Percentiles rank a stretch among this genome's conserved stretches.
These are phyloP conservation scores for Selaginella moellendorffii DNA, from an alignment of 75 land plant species.

Conservation along the genomic window DNA sequence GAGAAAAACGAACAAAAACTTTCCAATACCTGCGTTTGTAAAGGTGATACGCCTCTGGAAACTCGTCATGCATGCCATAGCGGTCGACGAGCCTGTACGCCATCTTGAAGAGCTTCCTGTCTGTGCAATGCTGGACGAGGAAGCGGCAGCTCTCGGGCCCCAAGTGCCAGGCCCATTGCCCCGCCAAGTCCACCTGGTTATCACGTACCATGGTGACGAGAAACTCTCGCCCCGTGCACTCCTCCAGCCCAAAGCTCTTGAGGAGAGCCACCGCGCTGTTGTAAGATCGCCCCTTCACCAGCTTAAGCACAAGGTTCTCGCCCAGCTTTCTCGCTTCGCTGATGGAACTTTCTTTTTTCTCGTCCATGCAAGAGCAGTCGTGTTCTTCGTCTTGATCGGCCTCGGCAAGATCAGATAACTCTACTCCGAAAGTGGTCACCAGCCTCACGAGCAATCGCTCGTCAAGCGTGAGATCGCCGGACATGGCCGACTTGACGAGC, in stretches of 20 bases:
- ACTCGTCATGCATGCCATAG: slow-evolving; percentile 44
- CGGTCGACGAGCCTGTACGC: slow-evolving; percentile 49
- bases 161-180: slow-evolving; percentile 47
- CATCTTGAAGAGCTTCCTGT: slow-evolving; percentile 35
- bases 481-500: slow-evolving; percentile 32
- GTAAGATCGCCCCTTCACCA: slow-evolving; percentile 40
- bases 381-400: not conserved
- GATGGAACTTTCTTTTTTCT: slow-evolving; percentile 8
- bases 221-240: slow-evolving; percentile 30
- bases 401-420: slow-evolving; percentile 33
- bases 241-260: slow-evolving; percentile 48
- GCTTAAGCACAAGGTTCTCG: slow-evolving; percentile 24
- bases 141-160: slow-evolving; percentile 41
- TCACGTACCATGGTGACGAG: slow-evolving; percentile 33
- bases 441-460: slow-evolving; percentile 49
- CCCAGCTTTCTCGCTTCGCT: slow-evolving; percentile 23
- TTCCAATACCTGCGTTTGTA: slow-evolving; percentile 51
- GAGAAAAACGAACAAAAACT: not conserved
- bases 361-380: too few species aligned
- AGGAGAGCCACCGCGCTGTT: slow-evolving; percentile 44
- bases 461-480: slow-evolving; percentile 28
- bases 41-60: slow-evolving; percentile 44
- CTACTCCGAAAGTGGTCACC: slow-evolving; percentile 36
- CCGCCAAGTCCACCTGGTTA: slow-evolving; percentile 46
- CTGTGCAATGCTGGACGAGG: slow-evolving; percentile 42